Conservation (phyloP, 371 early-diverging fungal species). For the Rhizopus microsporus region DNA sequence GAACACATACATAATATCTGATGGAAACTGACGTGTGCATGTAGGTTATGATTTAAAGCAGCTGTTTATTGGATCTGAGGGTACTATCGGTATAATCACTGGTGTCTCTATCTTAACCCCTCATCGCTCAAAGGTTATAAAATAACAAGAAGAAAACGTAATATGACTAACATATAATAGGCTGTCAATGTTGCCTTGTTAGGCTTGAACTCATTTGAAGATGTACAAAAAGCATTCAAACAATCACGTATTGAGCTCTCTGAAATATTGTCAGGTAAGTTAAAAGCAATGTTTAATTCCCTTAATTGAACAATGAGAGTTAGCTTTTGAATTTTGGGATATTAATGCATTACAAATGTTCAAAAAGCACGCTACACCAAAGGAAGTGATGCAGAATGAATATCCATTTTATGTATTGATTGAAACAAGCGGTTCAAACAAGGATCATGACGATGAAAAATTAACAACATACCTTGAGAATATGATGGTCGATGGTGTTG, state of each 20-base stretch:
- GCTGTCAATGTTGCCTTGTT: constrained; percentile 81
- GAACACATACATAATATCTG: neutral
- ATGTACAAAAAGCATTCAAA: constrained; percentile 80
- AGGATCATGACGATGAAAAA: constrained; percentile 92
- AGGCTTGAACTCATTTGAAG: constrained; percentile 72
- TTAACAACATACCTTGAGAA: constrained; percentile 66
- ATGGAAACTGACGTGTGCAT: neutral
- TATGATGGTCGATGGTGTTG: constrained; percentile 68
- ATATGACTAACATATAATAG: constrained; percentile 17
- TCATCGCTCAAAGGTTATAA: constrained; percentile 33
- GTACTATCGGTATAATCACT: constrained; percentile 84
- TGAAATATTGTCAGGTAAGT: constrained; percentile 86
- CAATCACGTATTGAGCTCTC: constrained; percentile 78
- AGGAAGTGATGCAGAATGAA: constrained; percentile 64
- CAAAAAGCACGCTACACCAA: constrained; percentile 60
- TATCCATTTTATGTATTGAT: constrained; percentile 91
- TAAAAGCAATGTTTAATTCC: neutral
- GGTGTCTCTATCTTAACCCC: constrained; percentile 70
- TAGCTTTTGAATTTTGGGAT: constrained; percentile 97
- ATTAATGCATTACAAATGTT: constrained; percentile 68
- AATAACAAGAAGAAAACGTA: neutral
- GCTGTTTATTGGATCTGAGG: constrained; percentile 89
- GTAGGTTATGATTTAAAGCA: constrained; percentile 79
- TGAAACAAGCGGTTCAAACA: constrained; percentile 92
- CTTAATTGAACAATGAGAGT: neutral